A percentile compares a stretch with the other conserved stretches of the same genome.
Evolutionary conservation across 2,329 filamentous ascomycete genomes (phyloP).

Genomic region (Cylindrodendrum hubeiense): DNA sequence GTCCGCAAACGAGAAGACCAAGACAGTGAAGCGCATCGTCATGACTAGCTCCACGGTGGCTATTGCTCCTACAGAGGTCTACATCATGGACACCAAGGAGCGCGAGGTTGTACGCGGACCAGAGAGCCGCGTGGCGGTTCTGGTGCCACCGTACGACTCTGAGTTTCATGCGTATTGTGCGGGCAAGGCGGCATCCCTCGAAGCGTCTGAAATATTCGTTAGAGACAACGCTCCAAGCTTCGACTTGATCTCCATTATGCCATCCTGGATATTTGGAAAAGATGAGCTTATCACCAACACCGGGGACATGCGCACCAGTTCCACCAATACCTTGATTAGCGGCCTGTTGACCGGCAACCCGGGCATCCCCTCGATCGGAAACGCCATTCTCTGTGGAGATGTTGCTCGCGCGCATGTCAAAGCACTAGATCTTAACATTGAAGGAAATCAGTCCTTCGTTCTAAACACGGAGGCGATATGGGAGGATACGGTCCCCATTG

Average conservation of each 20-base stretch:
- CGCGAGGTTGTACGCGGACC: neutral
- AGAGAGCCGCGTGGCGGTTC: neutral
- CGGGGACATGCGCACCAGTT: neutral
- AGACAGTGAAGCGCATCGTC: conserved; percentile 54
- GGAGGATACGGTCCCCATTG: conserved; percentile 17
- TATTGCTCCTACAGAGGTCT: conserved; percentile 12
- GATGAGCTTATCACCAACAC: conserved; percentile 6
- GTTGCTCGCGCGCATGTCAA: conserved; percentile 15
- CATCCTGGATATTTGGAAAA: conserved; percentile 15
- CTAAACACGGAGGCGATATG: neutral
- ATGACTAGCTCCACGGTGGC: conserved; percentile 55
- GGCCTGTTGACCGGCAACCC: conserved; percentile 2
- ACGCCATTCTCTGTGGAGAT: conserved; percentile 4
- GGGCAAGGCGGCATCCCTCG: conserved; percentile 4
- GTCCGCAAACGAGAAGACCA: conserved; percentile 47
- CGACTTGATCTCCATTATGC: conserved; percentile 15
- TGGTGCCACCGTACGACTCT: conserved; percentile 1
- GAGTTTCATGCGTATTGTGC: conserved; percentile 11
- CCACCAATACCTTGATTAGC: neutral
- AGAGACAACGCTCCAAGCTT: conserved; percentile 1
- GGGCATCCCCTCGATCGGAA: neutral
- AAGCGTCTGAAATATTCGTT: conserved; percentile 3
- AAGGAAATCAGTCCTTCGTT: conserved; percentile 16
- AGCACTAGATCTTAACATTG: neutral
- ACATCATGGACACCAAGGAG: neutral